These are phyloP conservation scores for Dactylellina parvicollis DNA, from an alignment of 2,329 filamentous ascomycete species.

Conservation along the genomic window DNA sequence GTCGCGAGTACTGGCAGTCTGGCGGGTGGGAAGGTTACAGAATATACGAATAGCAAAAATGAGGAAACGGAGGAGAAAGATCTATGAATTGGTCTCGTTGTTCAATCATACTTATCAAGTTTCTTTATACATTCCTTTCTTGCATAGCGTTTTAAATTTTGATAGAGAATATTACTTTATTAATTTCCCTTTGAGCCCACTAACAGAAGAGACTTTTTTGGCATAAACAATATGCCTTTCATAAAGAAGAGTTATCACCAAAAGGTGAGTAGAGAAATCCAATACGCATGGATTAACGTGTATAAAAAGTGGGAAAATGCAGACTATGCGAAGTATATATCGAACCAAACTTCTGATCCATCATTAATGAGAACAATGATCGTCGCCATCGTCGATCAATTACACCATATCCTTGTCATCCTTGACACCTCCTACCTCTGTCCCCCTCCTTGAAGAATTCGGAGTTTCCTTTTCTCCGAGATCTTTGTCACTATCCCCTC, in stretches of 20 bases:
- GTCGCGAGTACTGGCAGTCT: constrained; percentile 46
- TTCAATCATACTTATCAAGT: no score
- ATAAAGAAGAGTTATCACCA: no score
- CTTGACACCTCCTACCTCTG: constrained; percentile 32
- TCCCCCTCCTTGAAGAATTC: constrained; percentile 5
- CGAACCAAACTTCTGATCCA: no score
- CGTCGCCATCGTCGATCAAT: background rate
- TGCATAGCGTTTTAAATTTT: constrained; percentile 15
- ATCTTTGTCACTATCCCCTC: constrained; percentile 17
- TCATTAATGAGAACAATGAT: no score
- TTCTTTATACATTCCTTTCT: no score
- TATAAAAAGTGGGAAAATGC: background rate
- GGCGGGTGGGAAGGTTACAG: constrained; percentile 48
- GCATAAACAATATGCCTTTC: no score
- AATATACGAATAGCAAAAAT: constrained; percentile 46
- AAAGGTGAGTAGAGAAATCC: no score
- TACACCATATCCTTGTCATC: constrained; percentile 25
- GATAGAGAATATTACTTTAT: no score
- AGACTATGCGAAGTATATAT: background rate
- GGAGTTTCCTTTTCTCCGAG: background rate
- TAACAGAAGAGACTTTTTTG: no score
- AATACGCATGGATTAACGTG: background rate
- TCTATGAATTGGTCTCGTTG: constrained; percentile 1
- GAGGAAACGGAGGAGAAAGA: constrained; percentile 14
- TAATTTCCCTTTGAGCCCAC: no score